Evolutionary conservation across 2,329 filamentous ascomycete genomes (phyloP), one percentile per base, ranked within the genome.

Genomic region (Pseudocercospora crystallina): DNA sequence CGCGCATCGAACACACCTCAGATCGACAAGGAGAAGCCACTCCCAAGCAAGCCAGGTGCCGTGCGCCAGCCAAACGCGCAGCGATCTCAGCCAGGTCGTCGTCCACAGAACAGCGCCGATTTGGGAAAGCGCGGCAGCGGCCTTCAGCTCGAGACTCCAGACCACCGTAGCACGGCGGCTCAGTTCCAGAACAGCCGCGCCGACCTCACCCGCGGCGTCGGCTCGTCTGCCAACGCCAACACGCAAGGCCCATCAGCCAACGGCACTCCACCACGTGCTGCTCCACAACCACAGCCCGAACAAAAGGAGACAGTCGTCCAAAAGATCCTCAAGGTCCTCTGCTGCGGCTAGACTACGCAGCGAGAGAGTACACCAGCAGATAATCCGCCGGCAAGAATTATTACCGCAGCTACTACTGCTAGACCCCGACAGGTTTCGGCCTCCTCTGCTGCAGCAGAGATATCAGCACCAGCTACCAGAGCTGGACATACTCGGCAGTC

Each of bases 121-220:
- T 51, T 65, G 17, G 61, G 82, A 68, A 88, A 91, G 79, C 84
- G 90, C 76, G 83, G 82, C 74, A 90, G 85, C 80, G 77, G 84
- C 71, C 89, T 95, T 71, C 83, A 87, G 71, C 83, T 84, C 67
- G 92, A 91, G 59, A 89, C 90, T 63, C 62, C 60, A 9, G 65
- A 67, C 56, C 86, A 91, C 68, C 89, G 87, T 65, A 96, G 90
- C 68, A 96, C 90, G 59, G 89, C 95, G 73, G 92, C 92, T 61
- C 92, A 96, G 70, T 96, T 96, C 80, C 90, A 95, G 77, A 92
- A 90, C 80, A 96, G 90, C 76, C 89, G 87, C 67, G 89, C 90
- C 71, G 66, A 68, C 47, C 57, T 68, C 30, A 60, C 51, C 48
- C 47, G 51, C 50, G 56, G 47, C 54, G 56, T 46, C 11, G 50